phyloP scores from a whole-genome alignment of 2,329 filamentous ascomycete species.

The Fusarium hostae region DNA sequence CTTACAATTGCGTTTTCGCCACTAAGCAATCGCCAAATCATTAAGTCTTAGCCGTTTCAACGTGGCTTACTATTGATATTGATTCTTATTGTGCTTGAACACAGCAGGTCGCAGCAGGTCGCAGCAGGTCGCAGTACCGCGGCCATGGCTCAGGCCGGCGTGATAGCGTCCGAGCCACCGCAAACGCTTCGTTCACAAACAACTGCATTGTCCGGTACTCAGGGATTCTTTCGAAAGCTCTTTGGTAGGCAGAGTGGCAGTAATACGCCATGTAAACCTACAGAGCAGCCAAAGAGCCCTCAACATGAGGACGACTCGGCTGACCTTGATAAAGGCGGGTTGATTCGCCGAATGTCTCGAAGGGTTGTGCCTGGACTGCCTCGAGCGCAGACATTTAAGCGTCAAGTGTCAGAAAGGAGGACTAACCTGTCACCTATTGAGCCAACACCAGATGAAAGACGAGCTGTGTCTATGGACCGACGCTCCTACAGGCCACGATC shows the following conservation, averaged over 20 bases:
- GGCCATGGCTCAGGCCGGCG: constrained; percentile 49
- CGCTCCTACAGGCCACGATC: constrained; percentile 52
- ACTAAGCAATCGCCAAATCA: constrained; percentile 21
- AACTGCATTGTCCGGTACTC: constrained; percentile 40
- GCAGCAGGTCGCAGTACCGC: constrained; percentile 29
- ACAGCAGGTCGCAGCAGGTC: constrained; percentile 21
- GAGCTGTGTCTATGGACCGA: constrained; percentile 75
- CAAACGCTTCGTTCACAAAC: constrained; percentile 41
- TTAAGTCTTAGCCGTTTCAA: constrained; percentile 15
- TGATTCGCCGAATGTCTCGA: constrained; percentile 59
- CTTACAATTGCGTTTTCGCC: constrained; percentile 23
- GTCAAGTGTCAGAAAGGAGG: constrained; percentile 83
- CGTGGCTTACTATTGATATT: constrained; percentile 15
- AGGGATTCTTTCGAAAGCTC: constrained; percentile 46
- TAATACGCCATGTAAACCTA: constrained; percentile 16
- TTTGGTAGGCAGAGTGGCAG: constrained; percentile 40
- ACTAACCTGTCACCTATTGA: constrained; percentile 76
- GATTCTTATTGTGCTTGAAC: constrained; percentile 12
- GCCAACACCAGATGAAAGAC: constrained; percentile 72
- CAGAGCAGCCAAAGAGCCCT: constrained; percentile 28
- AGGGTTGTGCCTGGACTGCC: constrained; percentile 83
- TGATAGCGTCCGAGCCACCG: constrained; percentile 45
- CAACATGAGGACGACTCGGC: constrained; percentile 50
- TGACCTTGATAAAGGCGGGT: constrained; percentile 48
- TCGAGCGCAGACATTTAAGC: constrained; percentile 80